Evolutionary conservation across 2,329 filamentous ascomycete species (phyloP).

Genomic region (Fusarium sp.): DNA sequence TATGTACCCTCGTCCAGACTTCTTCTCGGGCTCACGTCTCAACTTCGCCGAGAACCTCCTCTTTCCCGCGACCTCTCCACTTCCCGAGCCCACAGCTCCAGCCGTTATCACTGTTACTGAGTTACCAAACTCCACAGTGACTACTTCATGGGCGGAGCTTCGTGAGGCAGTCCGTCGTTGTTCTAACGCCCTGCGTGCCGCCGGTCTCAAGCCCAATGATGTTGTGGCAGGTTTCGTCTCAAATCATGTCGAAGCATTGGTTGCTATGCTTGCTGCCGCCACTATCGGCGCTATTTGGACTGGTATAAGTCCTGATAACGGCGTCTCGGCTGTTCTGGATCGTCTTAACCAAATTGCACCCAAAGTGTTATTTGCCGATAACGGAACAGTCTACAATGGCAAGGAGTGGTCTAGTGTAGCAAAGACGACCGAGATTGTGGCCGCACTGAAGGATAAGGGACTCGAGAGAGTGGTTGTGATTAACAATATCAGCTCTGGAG

Average conservation of each 20-base stretch:
- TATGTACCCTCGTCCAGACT: constrained; percentile 89
- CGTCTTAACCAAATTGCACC: constrained; percentile 88
- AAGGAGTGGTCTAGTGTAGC: constrained; percentile 83
- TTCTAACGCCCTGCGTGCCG: constrained; percentile 75
- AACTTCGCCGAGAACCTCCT: constrained; percentile 98
- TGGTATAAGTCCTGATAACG: constrained; percentile 90
- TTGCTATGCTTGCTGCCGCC: constrained; percentile 87
- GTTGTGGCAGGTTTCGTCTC: constrained; percentile 82
- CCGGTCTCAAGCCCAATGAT: constrained; percentile 69
- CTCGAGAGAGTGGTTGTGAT: constrained; percentile 81
- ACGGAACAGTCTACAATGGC: constrained; percentile 90
- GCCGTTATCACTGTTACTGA: constrained; percentile 89
- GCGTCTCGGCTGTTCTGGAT: constrained; percentile 90
- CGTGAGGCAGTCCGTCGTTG: constrained; percentile 82
- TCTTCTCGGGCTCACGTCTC: constrained; percentile 82
- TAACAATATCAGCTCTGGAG: constrained; percentile 67
- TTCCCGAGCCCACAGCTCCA: constrained; percentile 65
- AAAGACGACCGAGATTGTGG: constrained; percentile 83
- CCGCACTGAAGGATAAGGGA: constrained; percentile 68
- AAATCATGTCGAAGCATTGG: constrained; percentile 87
- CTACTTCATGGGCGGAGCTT: constrained; percentile 80
- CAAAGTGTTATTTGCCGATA: constrained; percentile 85
- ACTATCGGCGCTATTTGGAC: constrained; percentile 93
- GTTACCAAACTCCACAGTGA: constrained; percentile 67
- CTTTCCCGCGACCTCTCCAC: constrained; percentile 69